A percentile compares a stretch with the other conserved stretches of the same genome.
phyloP scores from a whole-genome alignment of 768 basidiomycete species.

The Macrolepiota albuminosa region DNA sequence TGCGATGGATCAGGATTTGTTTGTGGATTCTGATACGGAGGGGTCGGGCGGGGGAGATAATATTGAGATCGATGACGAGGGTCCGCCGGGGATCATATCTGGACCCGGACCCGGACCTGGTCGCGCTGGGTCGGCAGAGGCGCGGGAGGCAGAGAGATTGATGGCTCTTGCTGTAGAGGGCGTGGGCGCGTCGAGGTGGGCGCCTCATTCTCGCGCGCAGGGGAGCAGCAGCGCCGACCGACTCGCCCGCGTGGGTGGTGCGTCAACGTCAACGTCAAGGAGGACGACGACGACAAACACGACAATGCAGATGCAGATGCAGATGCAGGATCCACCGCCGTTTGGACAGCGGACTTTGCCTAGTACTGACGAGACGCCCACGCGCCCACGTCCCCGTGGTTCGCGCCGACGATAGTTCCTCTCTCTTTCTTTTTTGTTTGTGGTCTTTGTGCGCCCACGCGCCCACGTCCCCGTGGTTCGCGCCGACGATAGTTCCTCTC shows the following conservation, averaged over 20 bases:
- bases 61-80: constrained; percentile 20
- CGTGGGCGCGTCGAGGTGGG: constrained; percentile 29
- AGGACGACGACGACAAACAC: constrained; percentile 7
- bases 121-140: constrained; percentile 9
- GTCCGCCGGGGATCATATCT: constrained; percentile 15
- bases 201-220: constrained; percentile 16
- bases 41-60: constrained; percentile 24
- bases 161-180: constrained; percentile 16
- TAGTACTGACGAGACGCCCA: constrained; percentile 48
- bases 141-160: neutral
- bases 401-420: constrained; percentile 35
- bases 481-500: constrained; percentile 33
- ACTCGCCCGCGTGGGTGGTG: neutral
- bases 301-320: neutral
- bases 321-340: constrained; percentile 9
- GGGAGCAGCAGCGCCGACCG: constrained; percentile 1
- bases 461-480: constrained; percentile 47
- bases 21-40: constrained; percentile 39
- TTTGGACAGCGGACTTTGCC: constrained; percentile 30
- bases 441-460: constrained; percentile 58
- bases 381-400: constrained; percentile 50
- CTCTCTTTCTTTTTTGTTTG: neutral
- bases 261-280: constrained; percentile 5
- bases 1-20: constrained; percentile 71
- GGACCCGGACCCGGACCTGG: neutral